Evolutionary conservation across 257 asterid species (phyloP).

Genomic region (Solanum lycopersicoides): DNA sequence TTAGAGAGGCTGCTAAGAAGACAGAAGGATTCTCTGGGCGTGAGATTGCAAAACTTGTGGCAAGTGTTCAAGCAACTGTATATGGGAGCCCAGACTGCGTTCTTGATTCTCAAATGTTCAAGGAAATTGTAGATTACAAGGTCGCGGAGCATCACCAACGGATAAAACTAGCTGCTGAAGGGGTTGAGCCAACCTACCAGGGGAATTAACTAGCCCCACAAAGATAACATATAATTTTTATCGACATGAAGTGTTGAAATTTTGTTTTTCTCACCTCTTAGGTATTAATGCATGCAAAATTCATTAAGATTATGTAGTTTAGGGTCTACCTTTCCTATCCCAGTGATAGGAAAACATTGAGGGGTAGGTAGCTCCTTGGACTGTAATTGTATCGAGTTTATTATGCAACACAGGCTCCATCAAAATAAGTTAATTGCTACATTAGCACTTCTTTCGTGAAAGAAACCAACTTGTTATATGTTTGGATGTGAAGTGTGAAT

Average conservation of each 20-base stretch:
- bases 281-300: not conserved
- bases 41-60: conserved; percentile 93
- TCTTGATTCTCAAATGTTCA: conserved; percentile 52
- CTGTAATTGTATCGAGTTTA: not conserved
- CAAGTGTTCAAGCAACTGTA: conserved; percentile 86
- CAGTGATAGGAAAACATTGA: not conserved
- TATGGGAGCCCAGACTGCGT: conserved; percentile 84
- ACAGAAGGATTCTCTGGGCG: conserved; percentile 90
- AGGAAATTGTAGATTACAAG: conserved; percentile 75
- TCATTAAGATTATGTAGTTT: not conserved
- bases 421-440: not conserved
- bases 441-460: not conserved
- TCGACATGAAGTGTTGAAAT: not conserved
- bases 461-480: not conserved
- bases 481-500: not conserved
- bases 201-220: not conserved
- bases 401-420: not conserved
- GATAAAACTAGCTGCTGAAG: conserved; percentile 51
- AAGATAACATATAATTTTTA: not conserved
- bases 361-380: not conserved
- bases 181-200: not conserved
- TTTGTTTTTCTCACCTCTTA: not conserved
- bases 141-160: conserved; percentile 84
- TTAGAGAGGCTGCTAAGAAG: conserved; percentile 60
- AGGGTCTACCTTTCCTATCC: not conserved